phyloP scores from a whole-genome alignment of 2,329 filamentous ascomycete genomes.

The Colletotrichum musicola region DNA sequence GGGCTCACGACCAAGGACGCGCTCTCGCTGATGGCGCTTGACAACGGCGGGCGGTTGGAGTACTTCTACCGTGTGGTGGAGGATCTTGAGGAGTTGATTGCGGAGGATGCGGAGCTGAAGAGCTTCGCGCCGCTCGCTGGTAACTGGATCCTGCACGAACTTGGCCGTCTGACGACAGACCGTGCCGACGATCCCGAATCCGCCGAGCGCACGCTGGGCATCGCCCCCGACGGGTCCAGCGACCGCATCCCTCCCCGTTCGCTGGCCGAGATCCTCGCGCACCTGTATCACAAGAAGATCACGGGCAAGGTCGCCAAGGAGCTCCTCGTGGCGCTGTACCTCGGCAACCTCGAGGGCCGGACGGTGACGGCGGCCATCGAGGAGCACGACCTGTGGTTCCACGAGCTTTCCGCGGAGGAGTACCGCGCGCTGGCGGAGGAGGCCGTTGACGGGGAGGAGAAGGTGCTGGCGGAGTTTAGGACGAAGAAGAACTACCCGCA shows the following conservation, averaged over 20 bases:
- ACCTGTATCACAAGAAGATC: conserved; percentile 62
- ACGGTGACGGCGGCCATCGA: conserved; percentile 61
- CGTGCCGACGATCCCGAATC: conserved; percentile 47
- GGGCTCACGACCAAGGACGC: conserved; percentile 86
- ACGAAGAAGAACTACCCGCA: conserved; percentile 61
- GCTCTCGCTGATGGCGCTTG: conserved; percentile 79
- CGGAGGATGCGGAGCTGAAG: conserved; percentile 45
- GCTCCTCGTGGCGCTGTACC: conserved; percentile 65
- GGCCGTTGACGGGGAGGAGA: conserved; percentile 60
- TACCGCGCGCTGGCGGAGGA: conserved; percentile 61
- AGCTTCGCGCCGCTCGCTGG: conserved; percentile 62
- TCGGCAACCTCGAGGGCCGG: conserved; percentile 57
- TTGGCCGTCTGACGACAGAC: conserved; percentile 75
- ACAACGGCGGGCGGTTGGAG: conserved; percentile 83
- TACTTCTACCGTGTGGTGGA: conserved; percentile 81
- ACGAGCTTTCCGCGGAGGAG: conserved; percentile 60
- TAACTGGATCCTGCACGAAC: conserved; percentile 81
- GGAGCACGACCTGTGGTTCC: conserved; percentile 65
- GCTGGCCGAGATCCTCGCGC: conserved; percentile 64
- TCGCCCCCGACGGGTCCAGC: conserved; percentile 62
- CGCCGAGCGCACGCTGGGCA: conserved; percentile 44
- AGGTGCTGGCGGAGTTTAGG: conserved; percentile 60
- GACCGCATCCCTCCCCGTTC: conserved; percentile 58
- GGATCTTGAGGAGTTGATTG: conserved; percentile 51
- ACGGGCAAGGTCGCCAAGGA: conserved; percentile 70